Conservation (phyloP, 2,329 filamentous ascomycete genomes). For the Pseudogymnoascus sp. region DNA sequence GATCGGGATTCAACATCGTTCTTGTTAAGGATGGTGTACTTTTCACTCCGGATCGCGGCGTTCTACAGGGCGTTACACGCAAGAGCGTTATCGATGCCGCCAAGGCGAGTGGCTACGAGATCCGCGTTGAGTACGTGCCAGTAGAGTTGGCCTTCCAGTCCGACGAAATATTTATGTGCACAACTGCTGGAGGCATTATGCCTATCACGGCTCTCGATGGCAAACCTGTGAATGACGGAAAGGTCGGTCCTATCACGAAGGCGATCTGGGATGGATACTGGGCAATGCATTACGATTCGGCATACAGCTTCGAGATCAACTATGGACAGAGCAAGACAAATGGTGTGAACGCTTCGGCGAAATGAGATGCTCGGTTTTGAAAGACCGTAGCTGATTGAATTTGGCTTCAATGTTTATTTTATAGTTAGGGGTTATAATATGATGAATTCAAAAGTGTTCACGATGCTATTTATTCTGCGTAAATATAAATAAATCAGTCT, state of each 20-base stretch:
- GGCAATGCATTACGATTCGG: constrained; percentile 36
- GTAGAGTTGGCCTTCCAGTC: constrained; percentile 32
- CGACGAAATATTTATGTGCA: constrained; percentile 45
- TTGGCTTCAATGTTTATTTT: constrained; percentile 5
- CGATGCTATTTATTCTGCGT: not conserved
- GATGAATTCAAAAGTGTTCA: constrained; percentile 13
- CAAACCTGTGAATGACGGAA: constrained; percentile 32
- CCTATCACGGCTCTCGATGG: constrained; percentile 41
- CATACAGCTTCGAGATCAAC: constrained; percentile 29
- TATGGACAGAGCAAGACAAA: constrained; percentile 18
- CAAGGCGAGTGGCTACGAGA: constrained; percentile 25
- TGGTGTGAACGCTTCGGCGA: constrained; percentile 33
- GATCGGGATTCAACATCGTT: constrained; percentile 40
- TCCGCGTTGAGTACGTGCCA: constrained; percentile 34
- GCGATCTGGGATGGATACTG: constrained; percentile 44
- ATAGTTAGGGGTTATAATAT: constrained; percentile 4
- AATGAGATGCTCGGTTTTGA: not conserved
- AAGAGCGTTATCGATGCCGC: constrained; percentile 40
- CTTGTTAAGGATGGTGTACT: constrained; percentile 37
- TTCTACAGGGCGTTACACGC: constrained; percentile 40
- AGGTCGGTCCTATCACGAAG: constrained; percentile 37
- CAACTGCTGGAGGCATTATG: constrained; percentile 45
- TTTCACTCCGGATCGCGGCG: constrained; percentile 39
- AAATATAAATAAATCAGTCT: not conserved
- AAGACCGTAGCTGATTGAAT: not conserved